phyloP scores from a whole-genome alignment of 495 filamentous ascomycete species.

The Haplographium delicatum region DNA sequence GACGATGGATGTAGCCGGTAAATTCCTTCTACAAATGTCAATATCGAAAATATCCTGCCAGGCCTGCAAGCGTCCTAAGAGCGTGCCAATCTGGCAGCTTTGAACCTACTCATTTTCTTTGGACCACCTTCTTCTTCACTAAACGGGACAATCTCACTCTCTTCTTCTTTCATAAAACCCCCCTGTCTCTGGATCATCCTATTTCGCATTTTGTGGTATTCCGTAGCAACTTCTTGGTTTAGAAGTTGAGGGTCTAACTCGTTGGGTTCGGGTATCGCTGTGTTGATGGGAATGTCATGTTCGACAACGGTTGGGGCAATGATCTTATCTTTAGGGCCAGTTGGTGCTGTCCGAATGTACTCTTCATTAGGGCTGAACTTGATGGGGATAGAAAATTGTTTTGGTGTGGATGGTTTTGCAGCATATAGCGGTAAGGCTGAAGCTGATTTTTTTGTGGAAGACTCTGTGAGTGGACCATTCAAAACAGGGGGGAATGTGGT shows the following conservation, averaged over 20 bases:
- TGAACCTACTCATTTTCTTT: conserved; percentile 82
- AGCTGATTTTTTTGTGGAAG: neutral
- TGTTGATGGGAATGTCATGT: conserved; percentile 33
- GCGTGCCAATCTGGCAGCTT: conserved; percentile 64
- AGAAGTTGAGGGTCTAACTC: conserved; percentile 69
- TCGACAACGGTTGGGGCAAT: conserved; percentile 59
- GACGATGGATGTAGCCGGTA: neutral
- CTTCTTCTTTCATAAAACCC: conserved; percentile 61
- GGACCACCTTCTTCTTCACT: conserved; percentile 62
- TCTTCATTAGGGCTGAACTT: conserved; percentile 26
- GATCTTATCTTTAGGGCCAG: conserved; percentile 51
- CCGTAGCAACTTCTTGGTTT: conserved; percentile 68
- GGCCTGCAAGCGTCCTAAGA: no score
- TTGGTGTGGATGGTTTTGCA: conserved; percentile 38
- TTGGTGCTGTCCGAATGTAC: conserved; percentile 31
- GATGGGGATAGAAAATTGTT: conserved; percentile 43
- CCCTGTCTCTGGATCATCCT: conserved; percentile 72
- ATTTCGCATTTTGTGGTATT: conserved; percentile 77
- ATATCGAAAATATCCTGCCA: no score
- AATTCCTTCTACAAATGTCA: conserved; percentile 2
- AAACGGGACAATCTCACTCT: conserved; percentile 54
- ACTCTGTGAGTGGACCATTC: conserved; percentile 11
- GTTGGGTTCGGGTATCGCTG: conserved; percentile 52
- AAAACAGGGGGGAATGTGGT: neutral
- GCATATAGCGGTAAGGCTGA: conserved; percentile 36